Evolutionary conservation across 108 stramenopile genomes (phyloP), one percentile per base, ranked within the genome.

Genomic region (Pseudonitzschia pungens): DNA sequence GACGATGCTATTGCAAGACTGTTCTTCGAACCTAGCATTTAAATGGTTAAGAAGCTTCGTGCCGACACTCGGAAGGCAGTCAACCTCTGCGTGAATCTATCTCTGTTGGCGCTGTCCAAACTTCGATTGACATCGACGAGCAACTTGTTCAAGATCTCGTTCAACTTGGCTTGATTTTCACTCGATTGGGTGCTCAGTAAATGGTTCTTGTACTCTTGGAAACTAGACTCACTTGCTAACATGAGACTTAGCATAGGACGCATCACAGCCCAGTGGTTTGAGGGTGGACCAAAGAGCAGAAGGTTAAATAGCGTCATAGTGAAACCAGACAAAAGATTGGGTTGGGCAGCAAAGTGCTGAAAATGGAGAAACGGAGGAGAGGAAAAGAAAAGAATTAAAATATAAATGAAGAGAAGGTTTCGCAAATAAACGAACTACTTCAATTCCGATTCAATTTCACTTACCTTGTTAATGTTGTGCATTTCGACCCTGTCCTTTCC

Each of bases 231-330:
- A 51, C 89, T 93, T 21, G 97, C 96, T 28, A 99, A 77, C 91
- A 98, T 91, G 26, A 98, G 85, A 83, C 91, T 92, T n/a, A 99
- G 88, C 94, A 99, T 96, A 10, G 98, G 98, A 32, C 97, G 84
- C 82, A 97, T 97, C 24, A 99, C 91, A 41, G 98, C 96, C 97
- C 97, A 99, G 72, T 98, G 98, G 75, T 97, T 97, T 65, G 90
- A 89, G 45, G 96, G 92, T 27, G 93, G 85, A 33, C 96, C 97
- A 77, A 98, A 99, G 11, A 98, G 81, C 43, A 99, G 80, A 44
- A 96, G 78, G 68, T 96, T 97, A 86, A 99, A 97, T n/a, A 99
- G 83, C 18, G 98, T 97, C 20, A 88, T 83, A 44, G 95, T 96
- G 69, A 98, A 82, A 67, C 92, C 86, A 18, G 91, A 85, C 64